A percentile compares a stretch with the other conserved stretches of the same genome.
phyloP scores from a whole-genome alignment of 495 filamentous ascomycete species.

The Penicillium egyptiacum region DNA sequence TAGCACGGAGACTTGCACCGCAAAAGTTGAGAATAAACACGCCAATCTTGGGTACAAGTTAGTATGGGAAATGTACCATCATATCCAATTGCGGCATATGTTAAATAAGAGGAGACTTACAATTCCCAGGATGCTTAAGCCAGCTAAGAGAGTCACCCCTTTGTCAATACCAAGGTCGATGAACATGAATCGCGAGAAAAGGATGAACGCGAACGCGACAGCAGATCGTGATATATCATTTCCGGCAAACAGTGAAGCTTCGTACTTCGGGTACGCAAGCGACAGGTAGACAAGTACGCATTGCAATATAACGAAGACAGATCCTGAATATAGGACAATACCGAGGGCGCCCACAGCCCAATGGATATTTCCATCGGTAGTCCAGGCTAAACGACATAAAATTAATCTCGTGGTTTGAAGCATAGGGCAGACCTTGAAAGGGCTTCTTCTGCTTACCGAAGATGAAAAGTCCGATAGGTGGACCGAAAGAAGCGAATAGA shows the following conservation, averaged over 20 bases:
- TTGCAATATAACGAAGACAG: slow-evolving; percentile 49
- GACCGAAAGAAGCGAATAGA: slow-evolving; percentile 2
- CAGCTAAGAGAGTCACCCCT: slow-evolving; percentile 7
- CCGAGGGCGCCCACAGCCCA: slow-evolving; percentile 58
- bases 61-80: neutral
- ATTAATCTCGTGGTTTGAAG: neutral
- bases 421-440: too few species aligned
- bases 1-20: neutral
- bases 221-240: slow-evolving; percentile 48
- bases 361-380: slow-evolving; percentile 21
- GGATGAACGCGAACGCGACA: slow-evolving; percentile 9
- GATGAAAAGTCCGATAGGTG: neutral
- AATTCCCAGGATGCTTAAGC: slow-evolving; percentile 1
- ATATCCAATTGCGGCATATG: neutral
- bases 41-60: neutral
- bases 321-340: slow-evolving; percentile 46
- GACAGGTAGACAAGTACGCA: slow-evolving; percentile 57
- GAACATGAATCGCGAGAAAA: slow-evolving; percentile 9
- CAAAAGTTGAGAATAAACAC: neutral
- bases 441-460: slow-evolving; percentile 5
- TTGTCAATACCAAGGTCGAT: slow-evolving; percentile 1
- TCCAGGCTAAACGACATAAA: slow-evolving; percentile 5
- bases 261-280: slow-evolving; percentile 56
- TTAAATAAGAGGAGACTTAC: neutral
- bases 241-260: slow-evolving; percentile 51